Evolutionary conservation across 176 grass and related monocot genomes (phyloP).

Genomic region (Carex kokanica): DNA sequence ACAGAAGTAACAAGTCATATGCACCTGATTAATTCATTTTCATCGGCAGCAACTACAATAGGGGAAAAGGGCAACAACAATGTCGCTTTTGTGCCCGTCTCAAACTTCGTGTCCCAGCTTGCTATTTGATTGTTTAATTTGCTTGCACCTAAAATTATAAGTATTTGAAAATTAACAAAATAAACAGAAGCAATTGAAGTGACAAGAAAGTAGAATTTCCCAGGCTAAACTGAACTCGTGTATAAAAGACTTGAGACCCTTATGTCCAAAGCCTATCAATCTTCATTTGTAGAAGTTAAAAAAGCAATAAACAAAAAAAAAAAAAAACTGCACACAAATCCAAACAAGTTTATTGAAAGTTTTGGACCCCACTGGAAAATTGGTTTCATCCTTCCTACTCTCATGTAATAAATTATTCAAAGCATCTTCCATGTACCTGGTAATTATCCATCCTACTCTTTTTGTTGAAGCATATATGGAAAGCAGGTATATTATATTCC

Average conservation of each 20-base stretch:
- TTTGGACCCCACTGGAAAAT: background rate
- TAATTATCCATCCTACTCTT: background rate
- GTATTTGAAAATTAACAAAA: constrained; percentile 13
- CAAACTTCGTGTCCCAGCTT: constrained; percentile 92
- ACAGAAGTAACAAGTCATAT: background rate
- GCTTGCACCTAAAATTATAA: constrained; percentile 47
- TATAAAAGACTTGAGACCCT: background rate
- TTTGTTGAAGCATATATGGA: background rate
- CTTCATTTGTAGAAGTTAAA: background rate
- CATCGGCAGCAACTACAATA: constrained; percentile 83
- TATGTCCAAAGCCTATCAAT: background rate
- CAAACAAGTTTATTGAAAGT: background rate
- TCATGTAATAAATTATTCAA: background rate
- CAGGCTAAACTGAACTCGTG: background rate
- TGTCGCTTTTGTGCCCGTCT: constrained; percentile 68
- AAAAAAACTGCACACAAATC: background rate
- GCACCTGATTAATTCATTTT: constrained; percentile 88
- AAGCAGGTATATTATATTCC: background rate
- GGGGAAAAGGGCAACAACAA: constrained; percentile 87
- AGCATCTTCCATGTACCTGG: background rate
- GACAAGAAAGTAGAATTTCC: background rate
- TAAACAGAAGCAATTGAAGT: background rate
- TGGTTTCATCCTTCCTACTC: background rate
- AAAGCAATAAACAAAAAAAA: background rate
- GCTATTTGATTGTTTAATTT: constrained; percentile 95